Evolutionary conservation across 2,329 filamentous ascomycete genomes (phyloP), one percentile per base, ranked within the genome.

Genomic region (Aspergillus sp.): DNA sequence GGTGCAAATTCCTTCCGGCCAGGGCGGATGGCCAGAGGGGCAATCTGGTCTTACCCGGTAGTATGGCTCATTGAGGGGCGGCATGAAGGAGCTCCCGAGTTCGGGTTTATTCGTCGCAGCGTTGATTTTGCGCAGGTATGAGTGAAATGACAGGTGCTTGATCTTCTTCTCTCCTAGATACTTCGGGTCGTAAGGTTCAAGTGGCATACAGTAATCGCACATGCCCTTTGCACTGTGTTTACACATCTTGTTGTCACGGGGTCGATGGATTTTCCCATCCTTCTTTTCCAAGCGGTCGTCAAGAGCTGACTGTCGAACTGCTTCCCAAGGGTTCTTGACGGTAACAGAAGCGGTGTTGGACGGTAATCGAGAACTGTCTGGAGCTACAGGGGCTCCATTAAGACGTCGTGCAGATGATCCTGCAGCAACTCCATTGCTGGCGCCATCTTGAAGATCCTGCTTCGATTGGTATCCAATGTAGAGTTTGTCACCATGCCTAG

Each of bases 151-250:
- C 27, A 95, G 82, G 75, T 99, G 96, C 75, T 99, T 99, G 83
- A 99, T 97, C 82, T 97, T 97, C 82, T 93, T 96, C 67, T 99
- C 93, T 31, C 86, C 85, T 17, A 99, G 83, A 68, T 97, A 97
- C 56, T 87, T 87, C n/a, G 89, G 75, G 69, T 96, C 88, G 75
- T 96, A 99, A 1, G 95, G 95, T 70, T 99, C 95, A 51, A 98
- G 79, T 0, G 96, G 96, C 86, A 96, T 96, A 79, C 95, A 99
- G 77, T 97, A 96, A 77, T 99, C 95, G 76, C 95, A 99, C 95
- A 99, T 99, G 73, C 95, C 95, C 77, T 96, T 98, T 52, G 90
- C 88, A 1, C 93, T 93, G 73, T 99, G 95, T 61, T 91, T 88
- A 79, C 95, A 99, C 92, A 99, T 95, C 72, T 90, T 90, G 58